A percentile compares a stretch with the other conserved stretches of the same genome.
These are phyloP conservation scores for Dacryopinax spathularia DNA, from an alignment of 768 basidiomycete genomes.

Conservation along the genomic window DNA sequence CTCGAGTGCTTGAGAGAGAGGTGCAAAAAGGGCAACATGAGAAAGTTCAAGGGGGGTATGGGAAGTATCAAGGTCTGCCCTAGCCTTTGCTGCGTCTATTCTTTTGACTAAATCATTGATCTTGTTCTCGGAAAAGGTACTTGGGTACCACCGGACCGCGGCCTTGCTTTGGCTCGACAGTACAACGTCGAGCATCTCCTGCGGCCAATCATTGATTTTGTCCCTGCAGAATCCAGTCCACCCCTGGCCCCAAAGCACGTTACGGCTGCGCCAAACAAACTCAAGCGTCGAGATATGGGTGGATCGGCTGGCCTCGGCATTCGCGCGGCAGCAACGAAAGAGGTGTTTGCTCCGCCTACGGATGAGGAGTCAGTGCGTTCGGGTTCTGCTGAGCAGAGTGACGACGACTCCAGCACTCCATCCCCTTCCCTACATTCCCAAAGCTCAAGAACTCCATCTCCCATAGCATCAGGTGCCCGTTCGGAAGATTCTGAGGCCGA, in stretches of 20 bases:
- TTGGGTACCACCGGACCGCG: constrained; percentile 93
- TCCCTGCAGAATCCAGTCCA: constrained; percentile 64
- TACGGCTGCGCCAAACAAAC: constrained; percentile 45
- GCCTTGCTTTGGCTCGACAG: constrained; percentile 71
- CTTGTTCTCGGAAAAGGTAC: constrained; percentile 47
- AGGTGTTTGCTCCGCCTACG: neutral
- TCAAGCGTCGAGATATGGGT: constrained; percentile 19
- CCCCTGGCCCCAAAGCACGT: constrained; percentile 94
- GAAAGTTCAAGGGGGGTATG: constrained; percentile 98
- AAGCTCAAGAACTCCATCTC: constrained; percentile 87
- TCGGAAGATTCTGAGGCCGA: neutral
- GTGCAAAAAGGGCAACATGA: constrained; percentile 98
- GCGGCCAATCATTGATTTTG: constrained; percentile 88
- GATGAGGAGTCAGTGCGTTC: constrained; percentile 8
- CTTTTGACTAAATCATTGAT: neutral
- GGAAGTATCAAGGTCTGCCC: constrained; percentile 91
- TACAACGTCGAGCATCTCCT: constrained; percentile 81
- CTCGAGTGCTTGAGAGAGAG: constrained; percentile 91
- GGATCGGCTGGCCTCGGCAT: constrained; percentile 7
- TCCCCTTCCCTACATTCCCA: constrained; percentile 74
- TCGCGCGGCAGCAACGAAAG: neutral
- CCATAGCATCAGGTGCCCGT: constrained; percentile 33
- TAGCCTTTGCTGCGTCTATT: neutral
- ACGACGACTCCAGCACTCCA: constrained; percentile 81
- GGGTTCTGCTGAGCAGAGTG: constrained; percentile 37